phyloP scores from a whole-genome alignment of 2,329 filamentous ascomycete genomes.

The Nemania diffusa region DNA sequence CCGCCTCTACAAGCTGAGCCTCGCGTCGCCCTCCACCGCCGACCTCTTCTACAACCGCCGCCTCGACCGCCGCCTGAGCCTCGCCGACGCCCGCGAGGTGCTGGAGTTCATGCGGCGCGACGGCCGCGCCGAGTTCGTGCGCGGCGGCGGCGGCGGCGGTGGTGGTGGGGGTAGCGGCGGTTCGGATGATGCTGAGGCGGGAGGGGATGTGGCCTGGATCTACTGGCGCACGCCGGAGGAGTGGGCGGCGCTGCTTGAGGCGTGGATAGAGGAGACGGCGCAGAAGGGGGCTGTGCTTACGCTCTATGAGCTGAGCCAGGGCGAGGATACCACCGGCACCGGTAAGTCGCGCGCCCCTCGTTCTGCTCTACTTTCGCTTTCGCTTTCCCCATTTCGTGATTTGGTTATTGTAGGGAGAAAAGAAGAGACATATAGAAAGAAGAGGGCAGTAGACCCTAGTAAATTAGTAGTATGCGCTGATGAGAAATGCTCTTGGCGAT shows the following conservation, averaged over 20 bases:
- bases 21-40: conserved; percentile 54
- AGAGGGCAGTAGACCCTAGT: not conserved
- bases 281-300: conserved; percentile 92
- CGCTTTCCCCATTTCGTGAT: not conserved
- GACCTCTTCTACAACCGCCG: conserved; percentile 67
- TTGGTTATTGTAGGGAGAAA: not conserved
- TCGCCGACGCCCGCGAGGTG: conserved; percentile 66
- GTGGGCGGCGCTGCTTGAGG: conserved; percentile 83
- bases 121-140: conserved; percentile 74
- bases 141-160: conserved; percentile 34
- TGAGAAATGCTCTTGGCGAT: not conserved
- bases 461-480: conserved; percentile 21
- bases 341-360: conserved; percentile 58
- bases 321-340: conserved; percentile 79
- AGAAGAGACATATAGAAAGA: not conserved
- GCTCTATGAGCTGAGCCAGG: conserved; percentile 88
- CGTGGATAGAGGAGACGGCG: conserved; percentile 86
- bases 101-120: conserved; percentile 69
- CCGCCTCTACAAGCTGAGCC: conserved; percentile 76
- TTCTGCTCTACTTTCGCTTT: too few species aligned
- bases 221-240: conserved; percentile 91
- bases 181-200: conserved; percentile 51
- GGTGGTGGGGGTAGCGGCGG: conserved; percentile 17
- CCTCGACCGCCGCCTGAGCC: conserved; percentile 62
- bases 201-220: conserved; percentile 73